Evolutionary conservation across 2,329 filamentous ascomycete species (phyloP).

Genomic region (Fusarium illudens): DNA sequence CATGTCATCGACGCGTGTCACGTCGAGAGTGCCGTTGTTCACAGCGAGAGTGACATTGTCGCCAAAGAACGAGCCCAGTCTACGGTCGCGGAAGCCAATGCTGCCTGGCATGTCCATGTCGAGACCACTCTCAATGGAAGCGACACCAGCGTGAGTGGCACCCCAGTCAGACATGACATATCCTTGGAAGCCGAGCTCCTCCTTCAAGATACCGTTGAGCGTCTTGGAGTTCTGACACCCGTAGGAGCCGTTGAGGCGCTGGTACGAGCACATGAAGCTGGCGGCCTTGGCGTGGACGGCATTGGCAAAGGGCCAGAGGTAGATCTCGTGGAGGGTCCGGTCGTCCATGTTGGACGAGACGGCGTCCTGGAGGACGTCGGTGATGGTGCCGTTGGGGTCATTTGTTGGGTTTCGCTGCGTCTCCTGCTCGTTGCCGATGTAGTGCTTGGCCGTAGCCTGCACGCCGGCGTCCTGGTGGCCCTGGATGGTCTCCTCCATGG

Average conservation of each 20-base stretch:
- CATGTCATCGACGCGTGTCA: conserved; percentile 56
- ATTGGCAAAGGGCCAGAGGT: conserved; percentile 49
- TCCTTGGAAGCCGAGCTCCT: conserved; percentile 82
- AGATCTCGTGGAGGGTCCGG: conserved; percentile 64
- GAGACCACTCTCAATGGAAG: conserved; percentile 75
- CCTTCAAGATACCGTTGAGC: conserved; percentile 79
- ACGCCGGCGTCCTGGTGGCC: conserved; percentile 50
- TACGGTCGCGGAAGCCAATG: conserved; percentile 45
- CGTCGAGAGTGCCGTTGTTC: conserved; percentile 55
- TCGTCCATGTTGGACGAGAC: conserved; percentile 63
- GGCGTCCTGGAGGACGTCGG: conserved; percentile 41
- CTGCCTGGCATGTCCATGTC: conserved; percentile 65
- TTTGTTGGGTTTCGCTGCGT: conserved; percentile 44
- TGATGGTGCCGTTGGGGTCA: conserved; percentile 37
- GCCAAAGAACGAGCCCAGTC: conserved; percentile 54
- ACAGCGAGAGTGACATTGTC: conserved; percentile 57
- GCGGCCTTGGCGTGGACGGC: conserved; percentile 46
- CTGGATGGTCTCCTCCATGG: conserved; percentile 47
- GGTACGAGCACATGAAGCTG: conserved; percentile 72
- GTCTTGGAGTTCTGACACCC: conserved; percentile 82
- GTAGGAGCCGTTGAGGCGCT: conserved; percentile 83
- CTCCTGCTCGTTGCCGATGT: conserved; percentile 50
- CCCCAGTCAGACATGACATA: conserved; percentile 84
- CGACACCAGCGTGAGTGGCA: conserved; percentile 75
- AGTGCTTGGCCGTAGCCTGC: conserved; percentile 52